Evolutionary conservation across 257 asterid species (phyloP).

Genomic region (Plectranthus barbatus): DNA sequence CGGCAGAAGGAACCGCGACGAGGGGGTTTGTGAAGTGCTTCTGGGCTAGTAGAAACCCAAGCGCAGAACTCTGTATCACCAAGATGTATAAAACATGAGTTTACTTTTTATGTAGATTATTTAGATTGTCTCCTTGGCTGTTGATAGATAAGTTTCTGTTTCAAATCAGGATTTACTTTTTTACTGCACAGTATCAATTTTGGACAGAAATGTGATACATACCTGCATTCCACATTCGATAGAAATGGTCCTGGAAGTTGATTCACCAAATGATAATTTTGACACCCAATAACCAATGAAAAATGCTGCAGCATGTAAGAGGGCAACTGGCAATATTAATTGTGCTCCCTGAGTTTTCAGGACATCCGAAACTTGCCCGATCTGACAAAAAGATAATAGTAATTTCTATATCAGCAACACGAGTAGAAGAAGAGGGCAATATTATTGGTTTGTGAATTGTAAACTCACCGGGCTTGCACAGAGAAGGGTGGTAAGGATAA

Average conservation of each 20-base stretch:
- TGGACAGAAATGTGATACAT: background rate
- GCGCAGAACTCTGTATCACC: conserved; percentile 77
- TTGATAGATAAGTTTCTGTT: too few relatives aligned
- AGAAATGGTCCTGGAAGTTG: conserved; percentile 93
- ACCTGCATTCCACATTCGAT: conserved; percentile 99
- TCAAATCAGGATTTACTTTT: too few relatives aligned
- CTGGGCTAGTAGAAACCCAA: conserved; percentile 87
- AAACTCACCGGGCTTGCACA: conserved; percentile 95
- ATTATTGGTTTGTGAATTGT: background rate
- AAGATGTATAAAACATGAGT: background rate
- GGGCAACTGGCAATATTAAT: conserved; percentile 70
- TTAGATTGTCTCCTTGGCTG: too few relatives aligned
- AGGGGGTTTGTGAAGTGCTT: conserved; percentile 94
- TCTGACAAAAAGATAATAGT: conserved; percentile 37
- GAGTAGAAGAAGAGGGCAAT: background rate
- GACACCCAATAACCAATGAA: conserved; percentile 74
- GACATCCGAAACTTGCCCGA: conserved; percentile 91
- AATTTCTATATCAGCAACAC: background rate
- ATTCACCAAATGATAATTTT: conserved; percentile 85
- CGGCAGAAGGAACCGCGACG: conserved; percentile 96
- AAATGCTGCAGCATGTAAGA: conserved; percentile 84
- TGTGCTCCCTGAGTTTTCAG: conserved; percentile 88
- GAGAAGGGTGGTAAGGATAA: conserved; percentile 84
- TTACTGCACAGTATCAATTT: too few relatives aligned
- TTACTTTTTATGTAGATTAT: background rate